Evolutionary conservation across 306 rosid species (phyloP).

Genomic region (Sicyos edulis): DNA sequence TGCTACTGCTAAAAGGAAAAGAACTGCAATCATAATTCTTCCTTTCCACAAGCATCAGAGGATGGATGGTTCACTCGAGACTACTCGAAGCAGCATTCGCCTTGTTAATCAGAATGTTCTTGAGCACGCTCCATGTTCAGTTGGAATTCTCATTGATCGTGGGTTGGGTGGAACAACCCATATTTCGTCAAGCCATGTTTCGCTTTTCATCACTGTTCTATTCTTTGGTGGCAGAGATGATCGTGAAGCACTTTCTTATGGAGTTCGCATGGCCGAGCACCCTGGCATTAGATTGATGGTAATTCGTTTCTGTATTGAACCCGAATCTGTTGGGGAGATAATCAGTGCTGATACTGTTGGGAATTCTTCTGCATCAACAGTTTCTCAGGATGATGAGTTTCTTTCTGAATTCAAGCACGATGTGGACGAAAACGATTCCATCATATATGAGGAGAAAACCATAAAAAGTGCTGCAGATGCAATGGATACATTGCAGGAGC

Average conservation of each 20-base stretch:
- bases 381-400: constrained; percentile 40
- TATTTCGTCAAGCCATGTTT: constrained; percentile 63
- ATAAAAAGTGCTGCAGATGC: constrained; percentile 35
- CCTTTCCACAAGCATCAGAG: constrained; percentile 88
- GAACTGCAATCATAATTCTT: constrained; percentile 58
- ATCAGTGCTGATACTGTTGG: constrained; percentile 30
- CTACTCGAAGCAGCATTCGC: constrained; percentile 46
- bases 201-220: constrained; percentile 43
- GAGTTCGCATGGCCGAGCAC: constrained; percentile 70
- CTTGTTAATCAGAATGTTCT: constrained; percentile 61
- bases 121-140: constrained; percentile 70
- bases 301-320: constrained; percentile 42
- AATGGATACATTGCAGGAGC: constrained; percentile 30
- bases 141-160: constrained; percentile 74
- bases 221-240: constrained; percentile 93
- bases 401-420: constrained; percentile 37
- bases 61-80: constrained; percentile 56
- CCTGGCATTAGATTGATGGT: constrained; percentile 65
- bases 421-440: constrained; percentile 33
- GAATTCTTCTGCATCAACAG: constrained; percentile 18
- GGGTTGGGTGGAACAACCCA: constrained; percentile 77
- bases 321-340: constrained; percentile 30
- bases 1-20: constrained; percentile 55
- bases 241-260: constrained; percentile 73
- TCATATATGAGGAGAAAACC: constrained; percentile 38